phyloP scores from a whole-genome alignment of 1,284 basidiomycete species.

The Heterobasidion parviporum region DNA sequence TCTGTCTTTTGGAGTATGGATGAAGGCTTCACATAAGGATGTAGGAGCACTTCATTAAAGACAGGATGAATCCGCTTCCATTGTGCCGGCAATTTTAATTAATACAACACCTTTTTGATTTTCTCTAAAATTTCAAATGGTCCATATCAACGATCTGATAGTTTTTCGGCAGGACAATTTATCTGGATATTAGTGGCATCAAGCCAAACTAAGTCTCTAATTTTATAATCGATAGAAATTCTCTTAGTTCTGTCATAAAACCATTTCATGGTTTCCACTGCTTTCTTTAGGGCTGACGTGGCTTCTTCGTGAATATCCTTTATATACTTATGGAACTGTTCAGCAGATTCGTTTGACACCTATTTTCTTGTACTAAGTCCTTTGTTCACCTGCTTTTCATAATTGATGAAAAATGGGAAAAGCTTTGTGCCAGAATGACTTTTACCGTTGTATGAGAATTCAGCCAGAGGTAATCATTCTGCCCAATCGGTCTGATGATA shows the following conservation, averaged over 20 bases:
- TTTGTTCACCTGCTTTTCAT: not conserved
- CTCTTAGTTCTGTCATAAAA: not conserved
- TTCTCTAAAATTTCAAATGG: too few relatives aligned
- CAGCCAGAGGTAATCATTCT: slow-evolving; percentile 3
- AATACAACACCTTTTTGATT: too few relatives aligned
- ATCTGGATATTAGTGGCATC: too few relatives aligned
- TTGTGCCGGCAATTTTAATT: too few relatives aligned
- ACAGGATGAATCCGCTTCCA: too few relatives aligned
- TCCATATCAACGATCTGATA: too few relatives aligned
- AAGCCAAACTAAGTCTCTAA: not conserved
- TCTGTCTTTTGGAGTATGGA: too few relatives aligned
- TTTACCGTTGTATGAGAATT: not conserved
- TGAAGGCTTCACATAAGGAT: too few relatives aligned
- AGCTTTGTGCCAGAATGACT: not conserved
- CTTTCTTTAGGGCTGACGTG: not conserved
- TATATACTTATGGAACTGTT: too few relatives aligned
- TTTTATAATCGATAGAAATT: not conserved
- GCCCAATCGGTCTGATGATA: slow-evolving; percentile 31
- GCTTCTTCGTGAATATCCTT: too few relatives aligned
- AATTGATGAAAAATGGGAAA: not conserved
- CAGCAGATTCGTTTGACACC: not conserved
- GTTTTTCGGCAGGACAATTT: too few relatives aligned
- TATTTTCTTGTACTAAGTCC: not conserved
- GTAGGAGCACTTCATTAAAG: too few relatives aligned
- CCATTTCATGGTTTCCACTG: not conserved